phyloP scores from a whole-genome alignment of 2,329 filamentous ascomycete genomes.

The Bretziella fagacearum region DNA sequence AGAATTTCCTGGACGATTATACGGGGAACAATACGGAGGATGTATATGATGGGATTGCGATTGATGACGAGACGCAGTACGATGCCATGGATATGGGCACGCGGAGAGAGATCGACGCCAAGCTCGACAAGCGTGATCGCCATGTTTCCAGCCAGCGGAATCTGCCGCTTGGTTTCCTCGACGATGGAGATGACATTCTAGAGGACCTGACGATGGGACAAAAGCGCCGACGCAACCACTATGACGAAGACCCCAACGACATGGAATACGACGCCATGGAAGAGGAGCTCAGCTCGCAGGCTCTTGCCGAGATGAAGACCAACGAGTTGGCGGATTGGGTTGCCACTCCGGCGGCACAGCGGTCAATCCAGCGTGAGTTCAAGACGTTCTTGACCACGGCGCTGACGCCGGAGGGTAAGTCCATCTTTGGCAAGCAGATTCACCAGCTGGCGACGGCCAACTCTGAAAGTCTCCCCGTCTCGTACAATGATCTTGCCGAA shows the following conservation, averaged over 20 bases:
- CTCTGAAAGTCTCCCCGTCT: constrained; percentile 88
- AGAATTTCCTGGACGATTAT: constrained; percentile 58
- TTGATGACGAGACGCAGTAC: constrained; percentile 64
- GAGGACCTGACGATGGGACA: constrained; percentile 75
- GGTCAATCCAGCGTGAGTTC: constrained; percentile 91
- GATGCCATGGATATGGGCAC: constrained; percentile 49
- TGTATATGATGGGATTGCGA: constrained; percentile 49
- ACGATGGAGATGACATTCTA: constrained; percentile 72
- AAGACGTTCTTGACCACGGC: constrained; percentile 95
- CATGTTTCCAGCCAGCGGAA: constrained; percentile 50
- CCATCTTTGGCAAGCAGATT: constrained; percentile 89
- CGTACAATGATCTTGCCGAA: constrained; percentile 77
- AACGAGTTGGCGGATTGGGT: constrained; percentile 92
- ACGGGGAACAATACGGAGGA: constrained; percentile 42
- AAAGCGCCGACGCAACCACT: constrained; percentile 68
- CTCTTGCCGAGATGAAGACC: constrained; percentile 82
- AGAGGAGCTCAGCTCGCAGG: constrained; percentile 83
- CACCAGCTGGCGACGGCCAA: constrained; percentile 94
- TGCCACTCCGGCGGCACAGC: constrained; percentile 70
- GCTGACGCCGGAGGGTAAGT: constrained; percentile 72
- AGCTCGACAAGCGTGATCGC: constrained; percentile 56
- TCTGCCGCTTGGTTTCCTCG: constrained; percentile 57
- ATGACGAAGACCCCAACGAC: constrained; percentile 88
- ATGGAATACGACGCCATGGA: constrained; percentile 92
- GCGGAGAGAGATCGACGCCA: constrained; percentile 53